Conservation (phyloP, 345 rosid genomes). For the Jatropha curcas region DNA sequence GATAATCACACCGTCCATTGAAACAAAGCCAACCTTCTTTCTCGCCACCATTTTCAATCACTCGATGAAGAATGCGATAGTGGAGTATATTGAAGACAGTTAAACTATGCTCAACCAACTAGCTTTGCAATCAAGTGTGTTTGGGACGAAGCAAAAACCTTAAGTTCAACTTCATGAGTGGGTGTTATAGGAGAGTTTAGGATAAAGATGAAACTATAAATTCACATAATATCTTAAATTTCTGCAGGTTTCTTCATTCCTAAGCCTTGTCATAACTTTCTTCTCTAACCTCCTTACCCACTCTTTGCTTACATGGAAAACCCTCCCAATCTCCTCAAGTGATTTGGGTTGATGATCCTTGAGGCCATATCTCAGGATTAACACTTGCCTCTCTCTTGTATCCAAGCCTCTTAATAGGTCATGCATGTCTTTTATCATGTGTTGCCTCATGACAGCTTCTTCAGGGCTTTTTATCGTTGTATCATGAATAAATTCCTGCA, state of each 20-base stretch:
- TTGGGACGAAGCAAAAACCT: background rate
- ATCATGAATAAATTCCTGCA: constrained; percentile 67
- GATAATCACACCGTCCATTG: too few relatives aligned
- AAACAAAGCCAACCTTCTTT: background rate
- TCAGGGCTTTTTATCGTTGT: constrained; percentile 45
- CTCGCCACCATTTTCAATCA: background rate
- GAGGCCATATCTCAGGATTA: constrained; percentile 62
- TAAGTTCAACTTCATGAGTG: background rate
- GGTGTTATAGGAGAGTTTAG: background rate
- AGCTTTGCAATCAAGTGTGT: background rate
- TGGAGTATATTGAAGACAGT: background rate
- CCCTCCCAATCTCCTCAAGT: constrained; percentile 72
- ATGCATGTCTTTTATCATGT: constrained; percentile 51
- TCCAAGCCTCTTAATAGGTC: constrained; percentile 58
- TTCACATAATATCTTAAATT: constrained; percentile 48
- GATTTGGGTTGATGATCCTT: constrained; percentile 55
- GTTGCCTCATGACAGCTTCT: constrained; percentile 55
- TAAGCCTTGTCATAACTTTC: constrained; percentile 58
- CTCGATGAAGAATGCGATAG: background rate
- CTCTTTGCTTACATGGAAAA: constrained; percentile 72
- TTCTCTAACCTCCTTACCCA: constrained; percentile 76
- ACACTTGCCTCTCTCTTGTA: constrained; percentile 64
- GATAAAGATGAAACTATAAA: constrained; percentile 15
- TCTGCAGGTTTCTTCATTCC: constrained; percentile 38
- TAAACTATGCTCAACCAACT: background rate